Evolutionary conservation across 441 rosid species (phyloP).

Genomic region (Theobroma grandiflorum): DNA sequence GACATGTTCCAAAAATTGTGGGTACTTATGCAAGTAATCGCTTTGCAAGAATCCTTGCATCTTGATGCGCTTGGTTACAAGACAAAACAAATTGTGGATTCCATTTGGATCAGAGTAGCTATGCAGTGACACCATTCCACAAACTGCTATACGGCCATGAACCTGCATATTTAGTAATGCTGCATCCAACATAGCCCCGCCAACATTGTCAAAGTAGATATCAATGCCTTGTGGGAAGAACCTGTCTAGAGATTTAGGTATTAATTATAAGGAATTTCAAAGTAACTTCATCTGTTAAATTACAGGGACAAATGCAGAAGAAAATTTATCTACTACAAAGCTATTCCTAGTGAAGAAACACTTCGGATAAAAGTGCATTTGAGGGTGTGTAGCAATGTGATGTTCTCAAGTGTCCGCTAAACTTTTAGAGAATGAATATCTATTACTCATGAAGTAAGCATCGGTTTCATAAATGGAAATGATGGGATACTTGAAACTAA

Average conservation of each 20-base stretch:
- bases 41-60: constrained; percentile 76
- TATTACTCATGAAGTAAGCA: too few species aligned
- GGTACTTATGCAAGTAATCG: constrained; percentile 59
- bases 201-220: constrained; percentile 82
- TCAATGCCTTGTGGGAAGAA: constrained; percentile 74
- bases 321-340: too few species aligned
- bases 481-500: too few species aligned
- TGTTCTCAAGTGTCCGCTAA: neutral
- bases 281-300: neutral
- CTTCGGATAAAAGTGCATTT: neutral
- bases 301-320: neutral
- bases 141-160: constrained; percentile 69
- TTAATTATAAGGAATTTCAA: neutral
- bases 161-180: constrained; percentile 67
- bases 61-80: constrained; percentile 52
- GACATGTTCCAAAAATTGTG: constrained; percentile 52
- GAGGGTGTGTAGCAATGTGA: neutral
- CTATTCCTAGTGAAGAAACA: neutral
- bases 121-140: constrained; percentile 75
- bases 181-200: constrained; percentile 78
- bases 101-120: constrained; percentile 49
- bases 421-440: neutral
- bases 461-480: too few species aligned
- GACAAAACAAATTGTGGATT: constrained; percentile 53
- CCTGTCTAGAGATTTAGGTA: constrained; percentile 35